Evolutionary conservation across 2,329 filamentous ascomycete species (phyloP).

Genomic region (Emmonsiellopsis sp.): DNA sequence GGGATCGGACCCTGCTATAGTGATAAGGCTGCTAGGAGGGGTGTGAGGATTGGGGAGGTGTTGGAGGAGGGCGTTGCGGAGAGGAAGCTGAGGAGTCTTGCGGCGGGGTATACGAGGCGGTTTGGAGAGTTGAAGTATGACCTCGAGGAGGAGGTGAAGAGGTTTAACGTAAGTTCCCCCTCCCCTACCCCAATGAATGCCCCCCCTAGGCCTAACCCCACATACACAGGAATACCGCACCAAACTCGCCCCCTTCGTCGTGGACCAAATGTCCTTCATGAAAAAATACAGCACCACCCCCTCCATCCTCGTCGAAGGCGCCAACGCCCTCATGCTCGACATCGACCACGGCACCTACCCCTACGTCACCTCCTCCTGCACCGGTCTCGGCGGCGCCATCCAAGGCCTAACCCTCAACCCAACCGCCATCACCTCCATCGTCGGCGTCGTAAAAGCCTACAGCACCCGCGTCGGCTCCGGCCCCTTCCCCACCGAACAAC

Average conservation of each 20-base stretch:
- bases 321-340: conserved; percentile 56
- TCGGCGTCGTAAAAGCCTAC: conserved; percentile 59
- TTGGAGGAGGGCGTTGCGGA: conserved; percentile 49
- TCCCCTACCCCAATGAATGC: not conserved
- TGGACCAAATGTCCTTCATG: conserved; percentile 43
- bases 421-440: conserved; percentile 47
- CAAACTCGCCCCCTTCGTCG: conserved; percentile 28
- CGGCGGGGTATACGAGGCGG: conserved; percentile 45
- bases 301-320: conserved; percentile 54
- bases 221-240: conserved; percentile 27
- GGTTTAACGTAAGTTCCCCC: conserved; percentile 41
- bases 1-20: conserved; percentile 52
- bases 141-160: conserved; percentile 50
- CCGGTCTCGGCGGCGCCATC: conserved; percentile 42
- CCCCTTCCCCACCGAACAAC: conserved; percentile 55
- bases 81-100: conserved; percentile 44
- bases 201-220: conserved; percentile 8
- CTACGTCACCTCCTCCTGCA: conserved; percentile 40
- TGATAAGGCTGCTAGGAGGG: conserved; percentile 52
- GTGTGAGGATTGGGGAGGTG: conserved; percentile 50
- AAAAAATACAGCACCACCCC: conserved; percentile 45
- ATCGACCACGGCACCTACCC: conserved; percentile 46
- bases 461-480: conserved; percentile 52
- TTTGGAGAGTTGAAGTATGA: conserved; percentile 53
- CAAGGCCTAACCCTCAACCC: conserved; percentile 52